Percentiles rank a stretch among this genome's conserved stretches.
Evolutionary conservation across 2,329 filamentous ascomycete genomes (phyloP).

Genomic region (Pseudocercospora ulei): DNA sequence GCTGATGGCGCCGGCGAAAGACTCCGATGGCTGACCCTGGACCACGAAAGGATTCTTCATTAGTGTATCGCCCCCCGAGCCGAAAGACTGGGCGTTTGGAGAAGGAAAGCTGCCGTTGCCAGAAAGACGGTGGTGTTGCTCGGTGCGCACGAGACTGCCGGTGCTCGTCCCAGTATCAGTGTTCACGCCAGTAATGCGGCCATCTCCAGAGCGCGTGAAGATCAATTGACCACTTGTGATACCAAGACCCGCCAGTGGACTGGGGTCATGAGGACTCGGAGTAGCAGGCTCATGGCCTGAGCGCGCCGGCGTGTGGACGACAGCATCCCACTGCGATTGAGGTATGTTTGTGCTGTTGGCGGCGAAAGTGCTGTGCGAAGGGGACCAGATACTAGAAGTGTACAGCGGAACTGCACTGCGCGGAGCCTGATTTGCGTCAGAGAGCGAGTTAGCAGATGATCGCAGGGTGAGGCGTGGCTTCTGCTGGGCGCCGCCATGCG

Average conservation of each 20-base stretch:
- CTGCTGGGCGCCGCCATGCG: background rate
- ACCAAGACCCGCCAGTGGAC: constrained; percentile 7
- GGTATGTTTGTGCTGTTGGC: constrained; percentile 16
- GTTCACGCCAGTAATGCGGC: constrained; percentile 4
- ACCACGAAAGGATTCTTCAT: constrained; percentile 11
- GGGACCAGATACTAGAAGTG: constrained; percentile 16
- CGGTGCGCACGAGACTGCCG: constrained; percentile 8
- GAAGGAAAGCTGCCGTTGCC: background rate
- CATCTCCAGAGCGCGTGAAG: constrained; percentile 4
- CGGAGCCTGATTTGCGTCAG: constrained; percentile 5
- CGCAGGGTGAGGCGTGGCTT: constrained; percentile 3
- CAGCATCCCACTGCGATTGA: constrained; percentile 16
- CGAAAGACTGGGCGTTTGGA: background rate
- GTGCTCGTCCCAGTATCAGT: background rate
- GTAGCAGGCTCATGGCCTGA: constrained; percentile 1
- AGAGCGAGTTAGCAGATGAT: too few species aligned
- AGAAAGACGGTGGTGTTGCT: constrained; percentile 14
- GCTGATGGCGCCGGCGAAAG: constrained; percentile 6
- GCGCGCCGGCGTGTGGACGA: constrained; percentile 3
- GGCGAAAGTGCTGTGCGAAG: constrained; percentile 3
- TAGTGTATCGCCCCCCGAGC: constrained; percentile 12
- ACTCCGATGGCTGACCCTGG: background rate
- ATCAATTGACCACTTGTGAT: background rate
- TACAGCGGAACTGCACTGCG: constrained; percentile 12
- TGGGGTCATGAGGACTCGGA: background rate